Percentiles rank a stretch among this genome's conserved stretches.
Conservation (phyloP, 176 grass and related monocot species). For the Carex cristatella region DNA sequence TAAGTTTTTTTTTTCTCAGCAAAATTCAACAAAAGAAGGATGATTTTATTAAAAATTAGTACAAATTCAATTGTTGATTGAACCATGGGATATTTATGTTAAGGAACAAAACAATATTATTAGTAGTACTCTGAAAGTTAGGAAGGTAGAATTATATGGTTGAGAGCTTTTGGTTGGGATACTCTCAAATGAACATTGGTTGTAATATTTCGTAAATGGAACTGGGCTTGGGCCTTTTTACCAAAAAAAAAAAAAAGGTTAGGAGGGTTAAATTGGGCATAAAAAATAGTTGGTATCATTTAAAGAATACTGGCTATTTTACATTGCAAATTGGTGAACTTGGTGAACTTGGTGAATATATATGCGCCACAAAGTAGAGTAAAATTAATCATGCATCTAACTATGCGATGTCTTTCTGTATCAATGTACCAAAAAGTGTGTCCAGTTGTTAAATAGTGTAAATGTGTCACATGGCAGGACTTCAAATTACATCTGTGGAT, state of each 20-base stretch:
- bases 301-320: neutral
- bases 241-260: too few species aligned
- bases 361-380: neutral
- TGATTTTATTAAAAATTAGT: neutral
- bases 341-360: neutral
- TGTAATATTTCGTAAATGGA: too few species aligned
- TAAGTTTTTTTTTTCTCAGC: neutral
- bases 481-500: neutral
- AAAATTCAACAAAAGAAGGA: neutral
- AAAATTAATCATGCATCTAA: neutral
- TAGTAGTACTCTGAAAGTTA: neutral
- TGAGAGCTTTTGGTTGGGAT: too few species aligned
- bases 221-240: too few species aligned
- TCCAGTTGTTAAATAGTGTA: neutral
- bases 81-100: neutral
- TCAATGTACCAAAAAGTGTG: neutral
- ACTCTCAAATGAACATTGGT: too few species aligned
- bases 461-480: neutral
- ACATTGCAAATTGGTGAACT: neutral
- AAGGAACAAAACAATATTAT: neutral
- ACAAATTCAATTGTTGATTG: neutral
- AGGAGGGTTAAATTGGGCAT: neutral
- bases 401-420: neutral
- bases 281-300: neutral
- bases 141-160: neutral